Percentiles rank a stretch among this genome's conserved stretches.
Conservation (phyloP, 2,329 filamentous ascomycete species). For the Trichoderma sp. region DNA sequence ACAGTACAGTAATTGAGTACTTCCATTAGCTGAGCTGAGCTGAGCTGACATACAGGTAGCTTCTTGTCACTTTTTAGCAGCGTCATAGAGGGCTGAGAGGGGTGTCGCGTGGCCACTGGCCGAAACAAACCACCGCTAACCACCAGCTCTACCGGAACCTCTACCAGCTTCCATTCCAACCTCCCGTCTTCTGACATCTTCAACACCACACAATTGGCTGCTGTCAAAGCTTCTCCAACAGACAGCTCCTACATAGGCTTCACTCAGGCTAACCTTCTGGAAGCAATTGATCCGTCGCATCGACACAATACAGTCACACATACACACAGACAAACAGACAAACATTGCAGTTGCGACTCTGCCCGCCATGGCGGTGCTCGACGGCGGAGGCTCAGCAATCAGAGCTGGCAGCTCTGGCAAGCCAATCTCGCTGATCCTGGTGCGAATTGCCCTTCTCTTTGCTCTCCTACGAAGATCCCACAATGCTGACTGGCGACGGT, state of each 20-base stretch:
- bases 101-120: neutral
- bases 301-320: neutral
- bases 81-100: neutral
- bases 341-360: neutral
- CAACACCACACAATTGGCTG: neutral
- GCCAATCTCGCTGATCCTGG: constrained; percentile 30
- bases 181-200: neutral
- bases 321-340: neutral
- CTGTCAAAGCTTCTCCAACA: neutral
- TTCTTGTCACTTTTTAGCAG: neutral
- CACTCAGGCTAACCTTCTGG: neutral
- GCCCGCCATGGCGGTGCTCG: constrained; percentile 26
- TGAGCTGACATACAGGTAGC: neutral
- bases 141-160: neutral
- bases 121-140: neutral
- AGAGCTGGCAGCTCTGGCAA: constrained; percentile 25
- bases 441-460: constrained; percentile 24
- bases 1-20: neutral
- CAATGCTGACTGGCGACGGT: neutral
- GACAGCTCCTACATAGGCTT: neutral
- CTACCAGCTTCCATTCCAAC: neutral
- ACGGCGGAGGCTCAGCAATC: constrained; percentile 15
- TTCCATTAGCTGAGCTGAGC: neutral
- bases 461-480: neutral
- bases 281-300: neutral